Evolutionary conservation across 331 rosid species (phyloP), one percentile per base, ranked within the genome.

Genomic region (Pyracantha coccinea): DNA sequence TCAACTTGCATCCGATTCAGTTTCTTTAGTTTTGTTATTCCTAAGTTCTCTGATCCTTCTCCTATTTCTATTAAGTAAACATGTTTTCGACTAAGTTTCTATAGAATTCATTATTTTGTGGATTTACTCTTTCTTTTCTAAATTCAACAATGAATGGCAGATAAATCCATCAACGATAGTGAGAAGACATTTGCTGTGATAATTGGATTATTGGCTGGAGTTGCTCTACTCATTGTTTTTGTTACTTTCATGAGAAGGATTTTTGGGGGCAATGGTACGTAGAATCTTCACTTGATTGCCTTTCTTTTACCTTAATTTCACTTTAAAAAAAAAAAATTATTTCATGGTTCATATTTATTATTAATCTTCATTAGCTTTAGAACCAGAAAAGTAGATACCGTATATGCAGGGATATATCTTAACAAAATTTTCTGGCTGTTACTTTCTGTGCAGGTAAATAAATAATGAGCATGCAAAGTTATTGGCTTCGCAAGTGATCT

Each of bases 131-230:
- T 50, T 50, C 55, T 16, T 50, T 50, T 50, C n/a, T 16, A 50
- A 15, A 15, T 50, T 50, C 55, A 50, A 16, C 14, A 10, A 50
- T 45, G 23, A 74, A 41, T 50, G 55, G 79, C 84, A 89, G 97
- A 82, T 63, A 88, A 83, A 82, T 83, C 90, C 0, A 71, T 7
- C 32, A 71, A 44, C 9, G 84, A 80, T 6, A 87, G 89, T 21
- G 90, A 91, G 75, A 91, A 91, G 83, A 89, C 93, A 77, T 91
- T 91, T 79, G 97, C 97, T 21, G 74, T 91, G 77, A 89, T 91
- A 60, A 75, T 91, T 55, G 97, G 97, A 79, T 78, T 91, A 83
- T 77, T 91, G 74, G 93, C 97, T 16, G 97, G 85, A 54, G 89
- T 89, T 19, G 96, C 96, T 13, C 62, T 91, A 4, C 86, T 91